Evolutionary conservation across 2,329 filamentous ascomycete genomes (phyloP).

Genomic region (Cytospora leucostoma): DNA sequence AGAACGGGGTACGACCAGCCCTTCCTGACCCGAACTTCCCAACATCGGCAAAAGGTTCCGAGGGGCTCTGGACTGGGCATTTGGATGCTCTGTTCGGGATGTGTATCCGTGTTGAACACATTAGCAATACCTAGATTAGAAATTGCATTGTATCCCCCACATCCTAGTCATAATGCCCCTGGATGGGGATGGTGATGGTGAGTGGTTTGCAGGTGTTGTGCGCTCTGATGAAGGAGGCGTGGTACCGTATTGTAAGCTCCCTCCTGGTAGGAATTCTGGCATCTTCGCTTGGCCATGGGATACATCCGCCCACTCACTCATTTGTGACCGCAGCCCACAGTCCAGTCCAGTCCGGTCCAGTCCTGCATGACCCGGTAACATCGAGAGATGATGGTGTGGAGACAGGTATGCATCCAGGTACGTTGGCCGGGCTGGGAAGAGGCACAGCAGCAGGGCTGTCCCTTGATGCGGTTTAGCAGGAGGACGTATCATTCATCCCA

Average conservation of each 20-base stretch:
- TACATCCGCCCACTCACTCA: no score
- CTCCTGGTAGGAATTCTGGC: neutral
- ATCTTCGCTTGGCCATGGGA: neutral
- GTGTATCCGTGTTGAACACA: neutral
- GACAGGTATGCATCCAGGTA: neutral
- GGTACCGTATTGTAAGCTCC: neutral
- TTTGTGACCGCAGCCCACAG: no score
- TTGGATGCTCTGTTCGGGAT: neutral
- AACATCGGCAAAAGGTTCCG: neutral
- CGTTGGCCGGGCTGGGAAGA: neutral
- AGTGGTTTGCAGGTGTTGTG: neutral
- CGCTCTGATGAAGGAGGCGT: neutral
- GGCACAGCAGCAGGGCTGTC: slow-evolving; percentile 1
- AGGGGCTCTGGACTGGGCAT: neutral
- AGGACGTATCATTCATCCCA: neutral
- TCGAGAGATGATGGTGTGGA: no score
- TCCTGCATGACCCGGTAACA: no score
- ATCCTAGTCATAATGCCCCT: neutral
- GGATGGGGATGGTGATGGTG: neutral
- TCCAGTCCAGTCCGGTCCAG: neutral
- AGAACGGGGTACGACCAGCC: neutral
- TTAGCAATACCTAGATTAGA: neutral
- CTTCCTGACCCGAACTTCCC: neutral
- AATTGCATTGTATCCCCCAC: neutral
- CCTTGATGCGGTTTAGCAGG: neutral